phyloP scores from a whole-genome alignment of 108 stramenopile genomes.

The Cyclotella kingstonii region DNA sequence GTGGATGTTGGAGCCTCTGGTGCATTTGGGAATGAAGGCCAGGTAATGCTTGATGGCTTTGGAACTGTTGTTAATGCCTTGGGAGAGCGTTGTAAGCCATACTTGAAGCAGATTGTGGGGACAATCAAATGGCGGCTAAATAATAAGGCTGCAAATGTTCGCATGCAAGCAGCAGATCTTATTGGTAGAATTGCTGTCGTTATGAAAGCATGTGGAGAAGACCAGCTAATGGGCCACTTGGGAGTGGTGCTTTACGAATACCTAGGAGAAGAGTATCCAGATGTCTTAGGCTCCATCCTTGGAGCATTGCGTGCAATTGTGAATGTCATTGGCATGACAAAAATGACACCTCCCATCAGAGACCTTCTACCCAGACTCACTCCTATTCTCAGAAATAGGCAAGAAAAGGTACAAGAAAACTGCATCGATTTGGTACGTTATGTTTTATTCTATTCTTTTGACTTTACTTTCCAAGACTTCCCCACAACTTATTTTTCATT shows the following conservation, averaged over 20 bases:
- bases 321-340: constrained; percentile 98
- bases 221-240: constrained; percentile 97
- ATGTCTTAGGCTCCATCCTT: constrained; percentile 95
- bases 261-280: constrained; percentile 98
- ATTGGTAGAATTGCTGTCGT: constrained; percentile 97
- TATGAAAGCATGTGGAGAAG: constrained; percentile 97
- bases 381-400: constrained; percentile 97
- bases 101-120: constrained; percentile 97
- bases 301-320: constrained; percentile 95
- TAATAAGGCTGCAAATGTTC: constrained; percentile 95
- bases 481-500: constrained; percentile 3
- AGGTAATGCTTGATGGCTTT: constrained; percentile 96
- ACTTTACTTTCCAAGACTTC: constrained; percentile 9
- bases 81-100: constrained; percentile 95
- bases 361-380: constrained; percentile 97
- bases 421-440: constrained; percentile 88
- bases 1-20: constrained; percentile 75
- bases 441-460: constrained; percentile 2
- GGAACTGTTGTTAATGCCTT: constrained; percentile 96
- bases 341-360: constrained; percentile 97
- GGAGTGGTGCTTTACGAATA: constrained; percentile 99
- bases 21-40: constrained; percentile 66
- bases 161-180: constrained; percentile 99
- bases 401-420: constrained; percentile 99
- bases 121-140: constrained; percentile 99